Conservation (phyloP, 2,329 filamentous ascomycete species). For the Aspergillus brunneoviolaceus region DNA sequence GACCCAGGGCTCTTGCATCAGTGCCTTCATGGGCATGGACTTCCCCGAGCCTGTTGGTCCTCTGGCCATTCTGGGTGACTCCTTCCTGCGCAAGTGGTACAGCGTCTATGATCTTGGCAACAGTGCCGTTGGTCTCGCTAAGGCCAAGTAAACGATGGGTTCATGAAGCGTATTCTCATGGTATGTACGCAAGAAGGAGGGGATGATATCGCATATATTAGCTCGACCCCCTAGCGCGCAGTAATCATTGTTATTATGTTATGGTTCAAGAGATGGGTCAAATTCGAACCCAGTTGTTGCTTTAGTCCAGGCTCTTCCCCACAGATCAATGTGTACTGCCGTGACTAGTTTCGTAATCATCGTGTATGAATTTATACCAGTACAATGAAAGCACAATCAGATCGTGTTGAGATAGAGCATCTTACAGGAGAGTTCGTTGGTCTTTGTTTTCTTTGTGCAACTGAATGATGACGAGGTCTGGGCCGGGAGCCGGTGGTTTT, state of each 20-base stretch:
- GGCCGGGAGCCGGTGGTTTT: neutral
- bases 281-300: neutral
- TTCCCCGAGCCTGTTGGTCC: constrained; percentile 82
- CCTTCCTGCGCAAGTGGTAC: constrained; percentile 66
- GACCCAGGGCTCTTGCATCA: constrained; percentile 93
- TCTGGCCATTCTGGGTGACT: constrained; percentile 79
- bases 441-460: neutral
- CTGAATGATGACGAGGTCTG: neutral
- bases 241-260: constrained; percentile 1
- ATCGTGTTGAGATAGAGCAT: neutral
- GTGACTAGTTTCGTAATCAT: neutral
- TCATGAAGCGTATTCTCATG: neutral
- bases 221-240: neutral
- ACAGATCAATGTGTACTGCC: neutral
- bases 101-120: constrained; percentile 94
- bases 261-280: neutral
- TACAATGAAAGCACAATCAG: neutral
- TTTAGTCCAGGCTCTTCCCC: neutral
- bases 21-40: constrained; percentile 96
- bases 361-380: neutral
- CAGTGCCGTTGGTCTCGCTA: constrained; percentile 83
- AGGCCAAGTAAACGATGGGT: constrained; percentile 62
- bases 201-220: constrained; percentile 12
- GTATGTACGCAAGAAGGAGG: neutral
- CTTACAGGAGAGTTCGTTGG: neutral